Conservation (phyloP, 2,329 filamentous ascomycete species). For the Colletotrichum sp. region DNA sequence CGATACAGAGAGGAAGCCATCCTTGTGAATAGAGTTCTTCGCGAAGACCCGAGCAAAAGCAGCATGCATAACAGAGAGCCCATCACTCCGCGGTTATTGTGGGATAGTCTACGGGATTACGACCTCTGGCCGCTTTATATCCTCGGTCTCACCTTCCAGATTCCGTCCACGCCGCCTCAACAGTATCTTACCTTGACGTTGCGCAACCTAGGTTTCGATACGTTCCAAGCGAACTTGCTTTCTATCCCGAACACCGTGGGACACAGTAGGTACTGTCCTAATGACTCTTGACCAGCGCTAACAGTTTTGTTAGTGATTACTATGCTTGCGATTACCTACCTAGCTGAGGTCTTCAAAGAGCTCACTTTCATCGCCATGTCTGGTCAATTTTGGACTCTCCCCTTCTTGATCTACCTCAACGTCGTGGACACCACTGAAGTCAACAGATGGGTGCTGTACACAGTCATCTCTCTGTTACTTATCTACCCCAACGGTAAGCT, state of each 20-base stretch:
- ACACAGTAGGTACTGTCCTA: conserved; percentile 25
- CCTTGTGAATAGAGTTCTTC: conserved; percentile 62
- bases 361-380: conserved; percentile 51
- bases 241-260: conserved; percentile 57
- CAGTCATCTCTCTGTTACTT: conserved; percentile 37
- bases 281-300: neutral
- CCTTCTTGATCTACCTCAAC: conserved; percentile 57
- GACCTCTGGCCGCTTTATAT: conserved; percentile 54
- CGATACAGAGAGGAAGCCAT: conserved; percentile 57
- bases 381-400: conserved; percentile 64
- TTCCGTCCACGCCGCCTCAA: conserved; percentile 53
- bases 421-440: conserved; percentile 33
- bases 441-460: conserved; percentile 39
- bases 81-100: conserved; percentile 54
- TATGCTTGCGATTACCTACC: conserved; percentile 49
- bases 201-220: conserved; percentile 60
- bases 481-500: conserved; percentile 36
- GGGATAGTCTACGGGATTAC: conserved; percentile 58
- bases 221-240: conserved; percentile 67
- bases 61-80: conserved; percentile 66
- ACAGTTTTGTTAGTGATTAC: conserved; percentile 38
- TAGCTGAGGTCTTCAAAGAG: conserved; percentile 51
- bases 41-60: conserved; percentile 65
- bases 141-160: conserved; percentile 58
- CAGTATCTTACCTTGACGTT: conserved; percentile 66